These are phyloP conservation scores for Nakazawaea sp. DNA, from an alignment of 805 yeast species.

Conservation along the genomic window DNA sequence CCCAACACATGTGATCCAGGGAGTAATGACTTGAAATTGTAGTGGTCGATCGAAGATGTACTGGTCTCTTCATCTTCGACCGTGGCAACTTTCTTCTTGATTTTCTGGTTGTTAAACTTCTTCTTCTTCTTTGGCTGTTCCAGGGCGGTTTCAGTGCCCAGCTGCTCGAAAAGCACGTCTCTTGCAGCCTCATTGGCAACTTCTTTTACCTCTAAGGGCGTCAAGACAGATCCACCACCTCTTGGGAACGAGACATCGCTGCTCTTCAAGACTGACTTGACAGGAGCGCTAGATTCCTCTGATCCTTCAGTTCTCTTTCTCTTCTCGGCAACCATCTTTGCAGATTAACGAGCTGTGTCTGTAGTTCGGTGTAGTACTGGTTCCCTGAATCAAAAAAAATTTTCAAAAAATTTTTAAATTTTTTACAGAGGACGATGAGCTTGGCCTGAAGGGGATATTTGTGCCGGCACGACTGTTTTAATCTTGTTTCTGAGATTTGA, in stretches of 20 bases:
- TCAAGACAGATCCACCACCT: constrained; percentile 85
- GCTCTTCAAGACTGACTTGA: constrained; percentile 15
- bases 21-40: constrained; percentile 53
- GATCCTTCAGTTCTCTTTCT: constrained; percentile 40
- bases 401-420: no score
- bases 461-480: no score
- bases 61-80: constrained; percentile 22
- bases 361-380: no score
- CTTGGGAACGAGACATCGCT: constrained; percentile 75
- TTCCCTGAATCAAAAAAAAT: no score
- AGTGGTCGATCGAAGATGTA: constrained; percentile 50
- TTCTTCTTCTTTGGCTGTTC: constrained; percentile 30
- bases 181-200: constrained; percentile 88
- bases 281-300: constrained; percentile 19
- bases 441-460: no score
- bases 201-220: constrained; percentile 87
- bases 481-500: no score
- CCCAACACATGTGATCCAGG: constrained; percentile 78
- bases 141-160: constrained; percentile 9
- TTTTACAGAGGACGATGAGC: no score
- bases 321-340: constrained; percentile 26
- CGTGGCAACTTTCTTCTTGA: constrained; percentile 21
- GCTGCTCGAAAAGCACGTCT: constrained; percentile 67
- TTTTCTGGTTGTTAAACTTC: constrained; percentile 19
- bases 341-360: no score